phyloP scores from a whole-genome alignment of 441 rosid genomes.

The Breynia disticha region DNA sequence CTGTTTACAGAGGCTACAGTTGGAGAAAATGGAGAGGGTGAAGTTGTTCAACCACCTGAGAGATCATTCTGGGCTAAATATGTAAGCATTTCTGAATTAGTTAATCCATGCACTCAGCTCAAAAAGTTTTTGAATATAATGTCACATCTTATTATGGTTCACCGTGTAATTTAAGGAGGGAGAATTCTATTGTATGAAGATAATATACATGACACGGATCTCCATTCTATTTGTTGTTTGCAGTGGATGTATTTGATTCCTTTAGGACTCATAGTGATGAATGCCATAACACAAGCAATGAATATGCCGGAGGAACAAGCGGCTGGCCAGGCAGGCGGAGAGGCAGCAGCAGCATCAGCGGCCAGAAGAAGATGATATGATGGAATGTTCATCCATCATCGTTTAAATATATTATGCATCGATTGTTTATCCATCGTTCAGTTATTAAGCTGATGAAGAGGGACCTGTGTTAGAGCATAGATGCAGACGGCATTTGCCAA shows the following conservation, averaged over 20 bases:
- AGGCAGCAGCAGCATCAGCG: slow-evolving; percentile 36
- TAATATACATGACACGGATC: background rate
- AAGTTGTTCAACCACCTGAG: slow-evolving; percentile 60
- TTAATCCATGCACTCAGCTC: background rate
- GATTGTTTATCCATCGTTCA: no score
- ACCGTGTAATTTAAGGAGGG: background rate
- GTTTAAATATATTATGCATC: no score
- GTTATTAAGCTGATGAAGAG: no score
- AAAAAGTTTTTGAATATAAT: background rate
- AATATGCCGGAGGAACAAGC: slow-evolving; percentile 75
- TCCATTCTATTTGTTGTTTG: slow-evolving; percentile 7
- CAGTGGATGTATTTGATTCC: slow-evolving; percentile 98
- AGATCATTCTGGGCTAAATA: slow-evolving; percentile 95
- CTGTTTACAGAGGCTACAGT: slow-evolving; percentile 56
- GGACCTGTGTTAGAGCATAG: no score
- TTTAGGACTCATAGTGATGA: slow-evolving; percentile 77
- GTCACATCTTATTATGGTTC: background rate
- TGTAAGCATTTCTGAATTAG: slow-evolving; percentile 38
- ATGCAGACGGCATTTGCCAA: no score
- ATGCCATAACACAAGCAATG: slow-evolving; percentile 87
- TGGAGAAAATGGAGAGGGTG: slow-evolving; percentile 63
- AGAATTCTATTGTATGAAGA: background rate
- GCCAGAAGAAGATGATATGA: slow-evolving; percentile 56
- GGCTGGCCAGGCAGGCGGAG: slow-evolving; percentile 41
- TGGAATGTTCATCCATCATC: no score